phyloP scores from a whole-genome alignment of 2,329 filamentous ascomycete species.

The Magnaporthiopsis poae region DNA sequence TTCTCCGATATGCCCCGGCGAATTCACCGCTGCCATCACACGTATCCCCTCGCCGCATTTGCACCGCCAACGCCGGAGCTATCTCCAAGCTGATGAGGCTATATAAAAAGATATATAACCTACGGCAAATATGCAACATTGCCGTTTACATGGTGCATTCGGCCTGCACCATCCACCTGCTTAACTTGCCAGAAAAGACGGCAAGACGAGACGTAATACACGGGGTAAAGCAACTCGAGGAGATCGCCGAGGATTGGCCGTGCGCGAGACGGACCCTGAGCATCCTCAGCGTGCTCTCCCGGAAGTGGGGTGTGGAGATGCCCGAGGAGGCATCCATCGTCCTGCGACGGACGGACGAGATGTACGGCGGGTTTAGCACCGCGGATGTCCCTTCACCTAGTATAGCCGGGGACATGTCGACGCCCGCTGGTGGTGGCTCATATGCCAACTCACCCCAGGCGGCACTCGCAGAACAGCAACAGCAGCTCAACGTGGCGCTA shows the following conservation, averaged over 20 bases:
- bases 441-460: conserved; percentile 1
- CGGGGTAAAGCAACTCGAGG: conserved; percentile 81
- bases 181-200: conserved; percentile 87
- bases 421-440: conserved; percentile 16
- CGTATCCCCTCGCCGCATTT: conserved; percentile 82
- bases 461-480: conserved; percentile 13
- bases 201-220: conserved; percentile 83
- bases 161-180: conserved; percentile 84
- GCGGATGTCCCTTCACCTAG: conserved; percentile 51
- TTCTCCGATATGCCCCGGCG: conserved; percentile 76
- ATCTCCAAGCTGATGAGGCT: conserved; percentile 91
- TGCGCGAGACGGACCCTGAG: conserved; percentile 76
- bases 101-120: conserved; percentile 83
- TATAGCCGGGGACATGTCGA: conserved; percentile 18
- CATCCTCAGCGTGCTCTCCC: conserved; percentile 73
- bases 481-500: not conserved
- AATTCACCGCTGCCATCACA: conserved; percentile 76
- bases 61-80: conserved; percentile 76
- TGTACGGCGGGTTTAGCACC: conserved; percentile 63
- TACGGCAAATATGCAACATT: conserved; percentile 91
- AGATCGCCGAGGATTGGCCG: conserved; percentile 91
- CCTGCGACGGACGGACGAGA: conserved; percentile 67
- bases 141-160: conserved; percentile 92
- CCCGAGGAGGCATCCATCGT: conserved; percentile 72
- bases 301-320: conserved; percentile 82